phyloP scores from a whole-genome alignment of 768 basidiomycete species.

The Panaeolus cyanescens region DNA sequence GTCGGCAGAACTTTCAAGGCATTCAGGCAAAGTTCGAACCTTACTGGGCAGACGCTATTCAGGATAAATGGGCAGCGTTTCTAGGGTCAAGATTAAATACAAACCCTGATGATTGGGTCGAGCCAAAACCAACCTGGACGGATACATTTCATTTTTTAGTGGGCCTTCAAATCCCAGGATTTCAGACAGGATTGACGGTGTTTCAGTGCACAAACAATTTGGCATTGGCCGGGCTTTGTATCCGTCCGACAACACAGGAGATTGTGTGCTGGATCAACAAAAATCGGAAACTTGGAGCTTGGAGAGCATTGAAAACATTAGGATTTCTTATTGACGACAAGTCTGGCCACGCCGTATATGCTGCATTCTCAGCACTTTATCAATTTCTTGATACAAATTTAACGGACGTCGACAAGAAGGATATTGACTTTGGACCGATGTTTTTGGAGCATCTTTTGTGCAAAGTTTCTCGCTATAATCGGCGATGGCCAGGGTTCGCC shows the following conservation, averaged over 20 bases:
- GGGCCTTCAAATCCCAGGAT: background rate
- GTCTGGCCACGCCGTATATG: background rate
- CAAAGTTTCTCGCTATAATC: background rate
- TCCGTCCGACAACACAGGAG: background rate
- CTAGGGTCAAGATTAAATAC: background rate
- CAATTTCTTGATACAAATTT: background rate
- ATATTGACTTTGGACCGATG: background rate
- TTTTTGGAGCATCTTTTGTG: background rate
- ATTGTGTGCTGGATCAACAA: background rate
- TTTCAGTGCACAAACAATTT: background rate
- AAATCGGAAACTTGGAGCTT: background rate
- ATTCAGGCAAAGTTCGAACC: background rate
- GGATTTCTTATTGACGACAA: background rate
- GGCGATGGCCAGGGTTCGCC: background rate
- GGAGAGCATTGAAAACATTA: background rate
- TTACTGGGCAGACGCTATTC: background rate
- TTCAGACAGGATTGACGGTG: background rate
- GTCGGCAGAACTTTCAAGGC: background rate
- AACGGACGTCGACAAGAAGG: background rate
- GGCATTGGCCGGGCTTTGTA: background rate
- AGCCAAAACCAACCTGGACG: background rate
- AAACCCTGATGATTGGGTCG: background rate
- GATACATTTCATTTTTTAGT: background rate
- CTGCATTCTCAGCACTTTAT: background rate
- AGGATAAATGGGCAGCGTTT: background rate